Evolutionary conservation across 495 filamentous ascomycete genomes (phyloP), one percentile per base, ranked within the genome.

Genomic region (Neurospora cerealis): DNA sequence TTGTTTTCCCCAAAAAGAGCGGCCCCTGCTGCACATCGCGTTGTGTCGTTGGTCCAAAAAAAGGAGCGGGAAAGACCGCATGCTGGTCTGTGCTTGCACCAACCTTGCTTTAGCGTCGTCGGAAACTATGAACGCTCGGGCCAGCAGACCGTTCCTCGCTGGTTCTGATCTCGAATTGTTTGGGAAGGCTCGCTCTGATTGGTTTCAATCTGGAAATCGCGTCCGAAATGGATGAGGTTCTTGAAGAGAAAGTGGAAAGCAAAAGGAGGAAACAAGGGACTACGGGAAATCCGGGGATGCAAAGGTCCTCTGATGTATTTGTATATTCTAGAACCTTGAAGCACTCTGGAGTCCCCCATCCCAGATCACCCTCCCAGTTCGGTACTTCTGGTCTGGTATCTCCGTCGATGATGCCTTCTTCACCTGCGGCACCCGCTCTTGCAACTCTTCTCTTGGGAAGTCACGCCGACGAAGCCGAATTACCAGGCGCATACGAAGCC

Each of bases 1-100:
- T 79, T 73, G 44, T 77, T 75, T 75, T 54, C 24, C 60, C 66
- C 24, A 28, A 66, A 34, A 62, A 5, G 13, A 66, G 13, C 13
- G 54, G 54, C 54, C 48, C 46, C 28, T 34, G 54, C 54, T 36
- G 54, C 54, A 28, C 54, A 34, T 66, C 54, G 28, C 54, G 54
- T 62, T 62, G 54, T 66, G 28, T 9, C 7, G 54, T 66, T 66
- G 54, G 54, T 66, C 24, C 6, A 66, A 66, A 62, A 34, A 19
- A 15, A 34, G 24, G 24, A 9, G 54, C 28, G 28, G 54, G 54
- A 66, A 66, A 66, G 6, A 66, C 3, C 32, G 28, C 28, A 9
- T 1, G 1, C 6, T 66, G 54, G 15, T 34, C 15, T 19, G 54
- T 66, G 54, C 54, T 17, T 34, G 5, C 11, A 15, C 3, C 24